These are phyloP conservation scores for Cyberlindnera subsufficiens DNA, from an alignment of 805 yeast species.

Conservation along the genomic window DNA sequence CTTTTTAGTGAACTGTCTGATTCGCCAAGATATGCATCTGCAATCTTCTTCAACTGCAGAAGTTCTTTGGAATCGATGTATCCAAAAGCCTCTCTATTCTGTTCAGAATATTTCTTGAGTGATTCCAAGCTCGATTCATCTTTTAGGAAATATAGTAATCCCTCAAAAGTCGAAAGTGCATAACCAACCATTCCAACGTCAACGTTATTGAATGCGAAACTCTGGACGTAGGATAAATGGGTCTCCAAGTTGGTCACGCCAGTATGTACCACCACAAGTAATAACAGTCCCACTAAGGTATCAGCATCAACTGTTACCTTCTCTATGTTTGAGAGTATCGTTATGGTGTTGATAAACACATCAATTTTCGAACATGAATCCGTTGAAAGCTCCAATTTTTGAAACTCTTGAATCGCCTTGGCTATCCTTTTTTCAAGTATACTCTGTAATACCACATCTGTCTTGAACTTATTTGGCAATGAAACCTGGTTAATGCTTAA, in stretches of 20 bases:
- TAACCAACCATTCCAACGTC: slow-evolving; percentile 66
- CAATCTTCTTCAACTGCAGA: slow-evolving; percentile 19
- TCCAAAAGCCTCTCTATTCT: slow-evolving; percentile 51
- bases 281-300: slow-evolving; percentile 62
- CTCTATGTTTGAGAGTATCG: slow-evolving; percentile 37
- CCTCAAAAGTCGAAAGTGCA: slow-evolving; percentile 78
- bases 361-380: slow-evolving; percentile 42
- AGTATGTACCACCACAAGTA: slow-evolving; percentile 65
- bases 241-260: slow-evolving; percentile 51
- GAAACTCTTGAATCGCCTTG: slow-evolving; percentile 47
- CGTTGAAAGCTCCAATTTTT: slow-evolving; percentile 38
- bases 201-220: slow-evolving; percentile 44
- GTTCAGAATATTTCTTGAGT: slow-evolving; percentile 35
- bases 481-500: slow-evolving; percentile 37
- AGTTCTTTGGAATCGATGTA: slow-evolving; percentile 34
- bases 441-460: slow-evolving; percentile 24
- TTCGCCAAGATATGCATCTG: slow-evolving; percentile 21
- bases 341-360: slow-evolving; percentile 46
- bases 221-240: slow-evolving; percentile 60
- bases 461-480: slow-evolving; percentile 26
- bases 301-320: slow-evolving; percentile 65
- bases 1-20: slow-evolving; percentile 27
- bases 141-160: slow-evolving; percentile 62
- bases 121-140: slow-evolving; percentile 30
- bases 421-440: slow-evolving; percentile 38